Evolutionary conservation across 352 stramenopile genomes (phyloP), one percentile per base, ranked within the genome.

Genomic region (Phytophthora macrochlamydospora): DNA sequence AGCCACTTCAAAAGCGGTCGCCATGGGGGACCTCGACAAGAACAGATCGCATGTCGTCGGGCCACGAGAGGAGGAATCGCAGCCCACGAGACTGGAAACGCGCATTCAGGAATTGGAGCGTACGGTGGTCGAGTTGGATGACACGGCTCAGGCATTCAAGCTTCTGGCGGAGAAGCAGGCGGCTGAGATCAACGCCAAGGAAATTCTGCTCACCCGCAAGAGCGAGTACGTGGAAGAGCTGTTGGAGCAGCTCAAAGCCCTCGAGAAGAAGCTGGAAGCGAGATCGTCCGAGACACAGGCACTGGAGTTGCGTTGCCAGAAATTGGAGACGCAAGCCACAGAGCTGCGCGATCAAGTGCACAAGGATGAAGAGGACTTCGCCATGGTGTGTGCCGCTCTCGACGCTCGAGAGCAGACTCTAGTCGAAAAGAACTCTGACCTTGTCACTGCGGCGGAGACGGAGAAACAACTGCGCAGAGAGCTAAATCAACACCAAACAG

Each of bases 311-410:
- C 69, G 63, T 7, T 44, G 70, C 9, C 50, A 72, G 3, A 63
- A 75, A 31, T 30, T 73, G 2, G 51, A 75, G 12, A 40, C 37
- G 8, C 66, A 85, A 18, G 49, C 84, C 4, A 51, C 75, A 0
- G 69, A 85, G 7, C 62, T 89, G 11, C 67, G 71, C 3, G 62
- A 81, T 9, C 81, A 91, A 53, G 56, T 90, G 46, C 58, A 72
- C 5, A 87, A 82, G n/a, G 72, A 89, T 18, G 85, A 94, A 56
- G 78, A 89, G 6, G 83, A 91, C 3, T 91, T 92, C 45, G 57
- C 70, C 2, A 83, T 90, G 78, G 56, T 91, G 13, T 74, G 69
- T n/a, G 69, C 85, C 2, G 76, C 76, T 12, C 57, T 89, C 28
- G 79, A 85, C 32, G 69, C 74, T 11, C 78, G 86, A 59, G 81